Conservation (phyloP, 768 basidiomycete species). For the Trametes cingulata region DNA sequence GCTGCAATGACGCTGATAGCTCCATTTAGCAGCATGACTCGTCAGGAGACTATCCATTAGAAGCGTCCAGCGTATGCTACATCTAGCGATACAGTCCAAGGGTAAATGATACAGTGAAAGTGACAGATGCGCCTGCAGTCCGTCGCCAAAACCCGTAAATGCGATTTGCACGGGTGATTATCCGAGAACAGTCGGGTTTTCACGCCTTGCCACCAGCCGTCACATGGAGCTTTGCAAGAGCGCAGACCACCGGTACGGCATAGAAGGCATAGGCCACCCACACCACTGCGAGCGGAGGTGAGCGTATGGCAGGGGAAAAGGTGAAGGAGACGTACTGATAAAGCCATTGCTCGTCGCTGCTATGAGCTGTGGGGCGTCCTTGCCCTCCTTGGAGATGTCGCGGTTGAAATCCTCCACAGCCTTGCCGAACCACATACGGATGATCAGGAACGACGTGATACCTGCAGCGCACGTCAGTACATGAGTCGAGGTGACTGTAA, state of each 20-base stretch:
- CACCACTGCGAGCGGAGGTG: slow-evolving; percentile 52
- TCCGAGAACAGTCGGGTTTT: neutral
- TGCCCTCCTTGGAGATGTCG: slow-evolving; percentile 53
- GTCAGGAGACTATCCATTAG: neutral
- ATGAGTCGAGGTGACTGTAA: neutral
- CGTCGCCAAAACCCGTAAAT: neutral
- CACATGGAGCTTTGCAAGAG: slow-evolving; percentile 68
- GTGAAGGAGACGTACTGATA: slow-evolving; percentile 53
- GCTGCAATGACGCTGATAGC: too few relatives aligned
- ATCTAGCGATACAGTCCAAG: slow-evolving; percentile 16
- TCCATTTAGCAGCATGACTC: neutral
- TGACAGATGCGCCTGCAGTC: slow-evolving; percentile 5
- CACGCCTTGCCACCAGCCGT: slow-evolving; percentile 41
- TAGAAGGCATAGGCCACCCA: slow-evolving; percentile 80
- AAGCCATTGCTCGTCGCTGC: slow-evolving; percentile 72
- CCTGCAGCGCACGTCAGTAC: slow-evolving; percentile 42
- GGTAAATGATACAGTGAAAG: neutral
- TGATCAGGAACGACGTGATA: slow-evolving; percentile 65
- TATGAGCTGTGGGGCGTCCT: slow-evolving; percentile 56
- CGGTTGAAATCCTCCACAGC: slow-evolving; percentile 76
- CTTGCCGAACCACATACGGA: slow-evolving; percentile 83
- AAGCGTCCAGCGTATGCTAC: slow-evolving; percentile 4
- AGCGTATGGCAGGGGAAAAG: neutral
- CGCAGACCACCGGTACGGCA: slow-evolving; percentile 66
- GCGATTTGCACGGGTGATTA: neutral